Base-by-base conservation (phyloP, 257 asterid species). In the Solanum ahanhuiri region DNA sequence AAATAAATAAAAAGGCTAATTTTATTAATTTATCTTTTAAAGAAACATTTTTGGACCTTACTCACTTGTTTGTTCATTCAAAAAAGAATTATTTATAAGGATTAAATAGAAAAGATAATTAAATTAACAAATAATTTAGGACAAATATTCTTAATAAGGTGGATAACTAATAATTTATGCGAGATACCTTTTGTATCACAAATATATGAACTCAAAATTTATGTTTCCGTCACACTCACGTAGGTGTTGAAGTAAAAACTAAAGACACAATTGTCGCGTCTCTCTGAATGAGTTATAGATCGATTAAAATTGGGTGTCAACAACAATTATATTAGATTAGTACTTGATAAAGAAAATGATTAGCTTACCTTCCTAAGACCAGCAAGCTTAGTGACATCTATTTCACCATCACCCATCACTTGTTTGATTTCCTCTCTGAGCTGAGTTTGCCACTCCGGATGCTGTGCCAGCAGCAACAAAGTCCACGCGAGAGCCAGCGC, bases 401-500 rank as follows among this genome's bases (percentile, higher is more conserved):
- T 58, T 60, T 88, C 91, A 17, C 83, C 90, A 31, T 86, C 94
- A 86, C 95, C 96, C 30, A 93, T 79, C 81, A 93, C 98, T 73
- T 89, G 72, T 15, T 34, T 77, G 10, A 96, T 94, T 90, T 96
- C 99, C 84, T 93, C 93, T 75, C 98, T 92, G 57, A 96, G 87
- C 82, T 86, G 82, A 2, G 71, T 9, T 51, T 96, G 99, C 99
- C 99, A 96, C 51, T 91, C 89, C 0, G 96, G 94, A 67, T 96
- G 95, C 60, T 86, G 7, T 83, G 93, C 97, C 48, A 96, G 91
- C 58, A 93, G 91, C 71, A 96, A 90, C 89, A 95, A 48, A 3
- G 98, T 93, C 98, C 98, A 95, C 14, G 95, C 91, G 83, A 96
- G 92, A n/a, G 93, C 92, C 85, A 96, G 51, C 28, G 99, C 98